Percentiles rank a stretch among this genome's conserved stretches.
phyloP scores from a whole-genome alignment of 2,329 filamentous ascomycete species.

The Aspergillus phoenicis region DNA sequence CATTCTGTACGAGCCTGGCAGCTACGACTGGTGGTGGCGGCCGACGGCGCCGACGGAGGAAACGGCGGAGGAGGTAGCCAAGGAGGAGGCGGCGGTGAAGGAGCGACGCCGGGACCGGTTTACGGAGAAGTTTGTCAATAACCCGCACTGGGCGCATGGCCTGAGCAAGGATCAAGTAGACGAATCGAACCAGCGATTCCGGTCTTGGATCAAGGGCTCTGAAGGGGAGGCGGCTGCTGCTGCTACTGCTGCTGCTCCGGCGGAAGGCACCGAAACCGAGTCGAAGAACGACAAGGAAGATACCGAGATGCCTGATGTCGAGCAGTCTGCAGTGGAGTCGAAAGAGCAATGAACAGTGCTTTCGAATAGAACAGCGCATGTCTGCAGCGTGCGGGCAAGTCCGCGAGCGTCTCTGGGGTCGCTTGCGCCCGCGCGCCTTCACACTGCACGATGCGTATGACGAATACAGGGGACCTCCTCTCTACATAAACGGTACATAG shows the following conservation, averaged over 20 bases:
- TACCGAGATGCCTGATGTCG: too few relatives aligned
- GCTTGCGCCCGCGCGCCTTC: too few relatives aligned
- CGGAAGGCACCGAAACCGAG: slow-evolving; percentile 35
- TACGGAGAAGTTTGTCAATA: slow-evolving; percentile 56
- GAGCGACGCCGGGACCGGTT: slow-evolving; percentile 52
- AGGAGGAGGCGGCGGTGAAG: slow-evolving; percentile 38
- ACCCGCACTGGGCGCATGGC: slow-evolving; percentile 55
- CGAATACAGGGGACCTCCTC: not conserved
- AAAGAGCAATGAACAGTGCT: slow-evolving; percentile 23
- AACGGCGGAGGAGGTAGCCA: slow-evolving; percentile 36
- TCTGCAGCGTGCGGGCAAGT: not conserved
- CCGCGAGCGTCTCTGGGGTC: not conserved
- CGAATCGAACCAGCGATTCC: slow-evolving; percentile 50
- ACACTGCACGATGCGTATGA: too few relatives aligned
- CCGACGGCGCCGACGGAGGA: slow-evolving; percentile 33
- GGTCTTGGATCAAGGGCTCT: slow-evolving; percentile 48
- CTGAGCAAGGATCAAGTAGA: slow-evolving; percentile 54
- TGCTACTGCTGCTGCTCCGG: slow-evolving; percentile 9
- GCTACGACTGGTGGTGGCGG: slow-evolving; percentile 70
- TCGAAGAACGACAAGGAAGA: not conserved
- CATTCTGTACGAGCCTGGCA: slow-evolving; percentile 73
- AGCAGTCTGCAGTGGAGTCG: not conserved
- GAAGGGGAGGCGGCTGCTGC: slow-evolving; percentile 25
- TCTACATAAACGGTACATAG: slow-evolving; percentile 21
- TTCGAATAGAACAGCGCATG: not conserved